Percentiles rank a stretch among this genome's conserved stretches.
phyloP scores from a whole-genome alignment of 139 green algal species.

The Chloropicon primus region DNA sequence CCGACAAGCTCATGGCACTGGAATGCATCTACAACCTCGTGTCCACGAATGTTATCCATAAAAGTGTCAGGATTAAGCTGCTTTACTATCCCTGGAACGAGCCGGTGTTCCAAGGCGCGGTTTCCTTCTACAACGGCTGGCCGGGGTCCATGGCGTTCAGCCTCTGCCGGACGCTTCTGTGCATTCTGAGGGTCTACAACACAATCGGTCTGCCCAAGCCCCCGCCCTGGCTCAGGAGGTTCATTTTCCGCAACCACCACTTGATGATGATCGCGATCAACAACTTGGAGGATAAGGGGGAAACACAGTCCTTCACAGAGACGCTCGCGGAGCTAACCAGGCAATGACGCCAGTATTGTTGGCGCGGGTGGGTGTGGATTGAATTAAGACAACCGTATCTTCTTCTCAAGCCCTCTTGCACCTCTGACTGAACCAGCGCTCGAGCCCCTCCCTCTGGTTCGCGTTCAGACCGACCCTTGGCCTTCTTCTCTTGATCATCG shows the following conservation, averaged over 20 bases:
- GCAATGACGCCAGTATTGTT: too few relatives aligned
- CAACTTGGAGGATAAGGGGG: too few relatives aligned
- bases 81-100: not conserved
- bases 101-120: not conserved
- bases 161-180: not conserved
- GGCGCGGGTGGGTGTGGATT: too few relatives aligned
- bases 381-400: too few relatives aligned
- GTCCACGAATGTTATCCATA: not conserved
- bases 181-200: not conserved
- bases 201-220: not conserved
- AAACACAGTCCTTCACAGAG: too few relatives aligned
- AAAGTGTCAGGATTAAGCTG: not conserved
- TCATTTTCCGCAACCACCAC: too few relatives aligned
- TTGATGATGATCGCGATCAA: too few relatives aligned
- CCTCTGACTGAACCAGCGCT: not conserved
- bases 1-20: too few relatives aligned
- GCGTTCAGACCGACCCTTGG: constrained; percentile 2
- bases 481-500: constrained; percentile 8
- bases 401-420: too few relatives aligned
- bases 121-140: not conserved
- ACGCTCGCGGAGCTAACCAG: too few relatives aligned
- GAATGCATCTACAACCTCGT: not conserved
- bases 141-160: not conserved
- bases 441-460: not conserved
- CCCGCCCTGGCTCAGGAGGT: not conserved